Percentiles rank a stretch among this genome's conserved stretches.
Evolutionary conservation across 148 eudicot species (phyloP).

Genomic region (Silene latifolia): DNA sequence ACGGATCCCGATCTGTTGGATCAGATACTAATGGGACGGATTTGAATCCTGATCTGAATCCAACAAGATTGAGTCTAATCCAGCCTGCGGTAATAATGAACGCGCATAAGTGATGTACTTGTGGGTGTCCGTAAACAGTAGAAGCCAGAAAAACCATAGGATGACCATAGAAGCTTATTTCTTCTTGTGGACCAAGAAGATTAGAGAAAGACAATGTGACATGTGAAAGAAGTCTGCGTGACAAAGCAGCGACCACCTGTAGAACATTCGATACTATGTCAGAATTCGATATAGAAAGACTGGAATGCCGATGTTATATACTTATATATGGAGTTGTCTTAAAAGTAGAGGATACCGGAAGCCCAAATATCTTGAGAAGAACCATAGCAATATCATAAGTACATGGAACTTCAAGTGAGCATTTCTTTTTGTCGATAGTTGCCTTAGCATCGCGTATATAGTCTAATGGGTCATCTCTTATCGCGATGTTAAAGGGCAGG

Average conservation of each 20-base stretch:
- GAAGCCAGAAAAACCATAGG: constrained; percentile 57
- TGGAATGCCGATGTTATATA: background rate
- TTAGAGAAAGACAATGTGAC: constrained; percentile 57
- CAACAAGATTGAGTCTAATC: no score
- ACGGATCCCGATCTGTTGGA: no score
- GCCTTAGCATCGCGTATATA: constrained; percentile 55
- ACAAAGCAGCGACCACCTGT: constrained; percentile 31
- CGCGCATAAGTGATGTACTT: constrained; percentile 25
- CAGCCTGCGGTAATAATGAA: no score
- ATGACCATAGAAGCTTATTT: constrained; percentile 58
- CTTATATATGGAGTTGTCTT: background rate
- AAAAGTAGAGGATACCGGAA: constrained; percentile 28
- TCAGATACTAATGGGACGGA: no score
- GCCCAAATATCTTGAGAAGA: constrained; percentile 36
- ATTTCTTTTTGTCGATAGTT: constrained; percentile 49
- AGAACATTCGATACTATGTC: background rate
- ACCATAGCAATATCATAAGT: constrained; percentile 25
- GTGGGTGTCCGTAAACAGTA: constrained; percentile 50
- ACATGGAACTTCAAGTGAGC: constrained; percentile 45
- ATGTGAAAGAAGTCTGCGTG: constrained; percentile 20
- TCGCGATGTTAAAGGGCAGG: constrained; percentile 50
- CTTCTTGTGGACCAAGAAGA: constrained; percentile 67
- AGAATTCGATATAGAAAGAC: background rate
- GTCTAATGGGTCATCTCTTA: constrained; percentile 49
- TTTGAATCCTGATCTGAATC: no score